A percentile compares a stretch with the other conserved stretches of the same genome.
These are phyloP conservation scores for Volvox reticuliferus DNA, from an alignment of 139 green algal genomes.

Conservation along the genomic window DNA sequence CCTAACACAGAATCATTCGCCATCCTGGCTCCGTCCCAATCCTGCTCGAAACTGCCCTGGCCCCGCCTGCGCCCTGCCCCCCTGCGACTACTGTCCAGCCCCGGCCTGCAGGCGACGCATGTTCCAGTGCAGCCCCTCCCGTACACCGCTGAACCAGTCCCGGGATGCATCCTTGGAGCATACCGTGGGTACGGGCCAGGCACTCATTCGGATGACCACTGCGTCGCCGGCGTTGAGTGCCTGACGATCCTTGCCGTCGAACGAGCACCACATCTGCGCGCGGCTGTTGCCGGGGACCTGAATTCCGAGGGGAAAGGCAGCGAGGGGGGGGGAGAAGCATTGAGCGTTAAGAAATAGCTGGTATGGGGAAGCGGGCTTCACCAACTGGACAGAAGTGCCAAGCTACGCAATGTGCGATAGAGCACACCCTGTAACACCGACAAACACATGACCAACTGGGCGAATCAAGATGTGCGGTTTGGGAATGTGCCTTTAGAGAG, in stretches of 20 bases:
- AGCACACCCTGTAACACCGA: too few relatives aligned
- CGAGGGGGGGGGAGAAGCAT: neutral
- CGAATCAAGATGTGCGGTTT: too few relatives aligned
- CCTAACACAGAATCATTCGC: too few relatives aligned
- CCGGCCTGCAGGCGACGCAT: conserved; percentile 70
- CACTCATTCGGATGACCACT: conserved; percentile 76
- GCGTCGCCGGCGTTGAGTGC: conserved; percentile 62
- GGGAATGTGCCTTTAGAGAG: too few relatives aligned
- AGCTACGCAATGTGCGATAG: too few relatives aligned
- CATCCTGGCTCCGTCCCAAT: too few relatives aligned
- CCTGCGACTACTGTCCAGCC: conserved; percentile 51
- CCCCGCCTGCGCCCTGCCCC: neutral
- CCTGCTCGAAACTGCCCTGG: too few relatives aligned
- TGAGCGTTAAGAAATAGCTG: too few relatives aligned
- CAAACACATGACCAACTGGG: too few relatives aligned
- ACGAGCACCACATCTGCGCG: conserved; percentile 85
- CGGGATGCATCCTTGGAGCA: conserved; percentile 73
- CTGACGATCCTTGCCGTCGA: conserved; percentile 93
- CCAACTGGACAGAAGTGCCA: too few relatives aligned
- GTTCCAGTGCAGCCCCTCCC: conserved; percentile 87
- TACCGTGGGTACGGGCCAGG: conserved; percentile 72
- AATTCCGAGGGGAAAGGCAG: neutral
- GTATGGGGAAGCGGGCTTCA: too few relatives aligned
- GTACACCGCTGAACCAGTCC: conserved; percentile 87
- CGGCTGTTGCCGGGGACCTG: conserved; percentile 81